A percentile compares a stretch with the other conserved stretches of the same genome.
These are phyloP conservation scores for Neckera pumila DNA, from an alignment of 225 moss, liverwort and hornwort genomes.

Conservation along the genomic window DNA sequence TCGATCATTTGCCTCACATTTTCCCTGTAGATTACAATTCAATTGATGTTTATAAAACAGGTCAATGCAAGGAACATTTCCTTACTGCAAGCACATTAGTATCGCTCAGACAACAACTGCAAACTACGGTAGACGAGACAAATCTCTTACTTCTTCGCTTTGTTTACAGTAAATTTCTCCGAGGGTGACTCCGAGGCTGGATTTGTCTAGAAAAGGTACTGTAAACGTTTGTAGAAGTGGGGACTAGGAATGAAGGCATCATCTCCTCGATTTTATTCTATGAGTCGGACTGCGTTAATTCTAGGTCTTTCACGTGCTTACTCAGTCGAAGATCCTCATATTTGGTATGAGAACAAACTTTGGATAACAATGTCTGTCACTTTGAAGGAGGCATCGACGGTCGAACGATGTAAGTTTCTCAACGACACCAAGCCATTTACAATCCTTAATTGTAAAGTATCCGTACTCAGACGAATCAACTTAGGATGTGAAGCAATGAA, in stretches of 20 bases:
- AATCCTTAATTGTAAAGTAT: neutral
- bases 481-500: no score
- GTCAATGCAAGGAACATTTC: no score
- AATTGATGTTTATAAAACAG: neutral
- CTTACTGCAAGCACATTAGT: neutral
- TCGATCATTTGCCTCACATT: neutral
- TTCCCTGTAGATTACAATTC: neutral
- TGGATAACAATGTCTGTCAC: neutral
- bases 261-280: neutral
- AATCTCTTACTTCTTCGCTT: conserved; percentile 34
- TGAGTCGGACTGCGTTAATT: neutral
- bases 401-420: neutral
- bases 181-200: conserved; percentile 11
- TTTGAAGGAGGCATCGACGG: neutral
- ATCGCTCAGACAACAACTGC: neutral
- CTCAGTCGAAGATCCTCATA: no score
- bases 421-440: neutral
- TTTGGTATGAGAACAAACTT: neutral
- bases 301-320: no score
- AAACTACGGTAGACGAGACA: neutral
- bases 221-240: neutral
- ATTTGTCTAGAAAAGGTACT: neutral
- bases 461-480: no score
- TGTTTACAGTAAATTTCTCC: conserved; percentile 29
- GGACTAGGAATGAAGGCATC: neutral